Base-by-base conservation (phyloP, 768 basidiomycete genomes). In the Mycena galopus region DNA sequence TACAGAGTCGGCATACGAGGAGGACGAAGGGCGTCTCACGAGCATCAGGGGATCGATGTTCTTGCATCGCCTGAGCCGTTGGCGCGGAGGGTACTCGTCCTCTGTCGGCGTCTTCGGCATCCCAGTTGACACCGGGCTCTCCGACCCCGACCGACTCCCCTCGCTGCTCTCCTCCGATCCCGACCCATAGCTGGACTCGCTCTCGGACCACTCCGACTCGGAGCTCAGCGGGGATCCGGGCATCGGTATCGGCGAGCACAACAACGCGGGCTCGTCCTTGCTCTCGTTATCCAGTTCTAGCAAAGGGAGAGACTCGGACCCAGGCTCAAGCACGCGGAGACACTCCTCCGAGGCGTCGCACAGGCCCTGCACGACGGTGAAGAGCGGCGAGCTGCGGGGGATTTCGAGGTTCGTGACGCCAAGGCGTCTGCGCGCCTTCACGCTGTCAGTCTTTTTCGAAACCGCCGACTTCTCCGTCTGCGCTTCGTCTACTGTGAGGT, bases 321-420 rank as follows among this genome's bases (percentile, higher is more conserved):
- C 35, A 47, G 44, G n/a, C 42, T 42, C 42, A 1, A 32, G 21
- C 8, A 59, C 2, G 10, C n/a, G 9, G 35, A 59, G 58, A 3
- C 35, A 35, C 58, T 37, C n/a, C n/a, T 42, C 30, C 14, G 39
- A 25, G 7, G 29, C 12, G 32, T 55, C 53, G 7, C 56, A 35
- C 35, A 37, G 25, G n/a, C n/a, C n/a, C n/a, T n/a, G n/a, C n/a
- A n/a, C n/a, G n/a, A 32, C 29, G 29, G 57, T 35, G 29, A 67
- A 47, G 19, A 67, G 57, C 29, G 33, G 29, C 19, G 66, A 68
- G 3, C n/a, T 73, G 39, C 47, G n/a, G 16, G n/a, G n/a, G n/a
- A n/a, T n/a, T n/a, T n/a, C n/a, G n/a, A 73, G 58, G 63, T 73
- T 42, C 9, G 72, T 61, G 47, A 73, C 72, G 23, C 72, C 72